Conservation (phyloP, 306 rosid genomes). For the Medicago ruthenica region DNA sequence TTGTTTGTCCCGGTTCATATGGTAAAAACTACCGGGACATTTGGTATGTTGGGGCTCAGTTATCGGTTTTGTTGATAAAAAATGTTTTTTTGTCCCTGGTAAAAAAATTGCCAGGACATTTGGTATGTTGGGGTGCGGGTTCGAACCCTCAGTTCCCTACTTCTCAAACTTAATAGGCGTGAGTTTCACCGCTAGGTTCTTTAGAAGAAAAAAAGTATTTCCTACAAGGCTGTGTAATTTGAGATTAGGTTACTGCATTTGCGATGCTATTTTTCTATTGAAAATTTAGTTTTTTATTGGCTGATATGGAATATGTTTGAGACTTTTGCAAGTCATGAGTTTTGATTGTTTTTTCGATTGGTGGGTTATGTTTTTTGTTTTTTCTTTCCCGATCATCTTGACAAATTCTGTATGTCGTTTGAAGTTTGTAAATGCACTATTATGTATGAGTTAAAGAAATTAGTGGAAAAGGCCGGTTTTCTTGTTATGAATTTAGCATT, state of each 20-base stretch:
- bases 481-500: conserved; percentile 6
- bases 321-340: neutral
- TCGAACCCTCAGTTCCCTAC: too few species aligned
- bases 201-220: too few species aligned
- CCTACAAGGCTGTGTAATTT: neutral
- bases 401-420: neutral
- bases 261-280: neutral
- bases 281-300: neutral
- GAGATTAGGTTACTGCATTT: neutral
- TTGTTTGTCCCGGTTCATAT: too few species aligned
- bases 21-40: too few species aligned
- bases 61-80: too few species aligned
- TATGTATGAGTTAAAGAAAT: conserved; percentile 11
- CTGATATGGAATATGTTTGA: neutral
- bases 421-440: conserved; percentile 1
- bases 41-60: too few species aligned
- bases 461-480: neutral
- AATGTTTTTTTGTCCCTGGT: too few species aligned
- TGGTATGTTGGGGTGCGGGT: too few species aligned
- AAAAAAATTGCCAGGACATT: too few species aligned
- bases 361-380: neutral
- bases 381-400: neutral
- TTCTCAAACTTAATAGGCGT: too few species aligned
- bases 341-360: neutral
- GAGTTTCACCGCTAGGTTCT: too few species aligned